A percentile compares a stretch with the other conserved stretches of the same genome.
These are phyloP conservation scores for Rhizoclosmatium globosum DNA, from an alignment of 192 early-diverging fungal genomes.

Conservation along the genomic window DNA sequence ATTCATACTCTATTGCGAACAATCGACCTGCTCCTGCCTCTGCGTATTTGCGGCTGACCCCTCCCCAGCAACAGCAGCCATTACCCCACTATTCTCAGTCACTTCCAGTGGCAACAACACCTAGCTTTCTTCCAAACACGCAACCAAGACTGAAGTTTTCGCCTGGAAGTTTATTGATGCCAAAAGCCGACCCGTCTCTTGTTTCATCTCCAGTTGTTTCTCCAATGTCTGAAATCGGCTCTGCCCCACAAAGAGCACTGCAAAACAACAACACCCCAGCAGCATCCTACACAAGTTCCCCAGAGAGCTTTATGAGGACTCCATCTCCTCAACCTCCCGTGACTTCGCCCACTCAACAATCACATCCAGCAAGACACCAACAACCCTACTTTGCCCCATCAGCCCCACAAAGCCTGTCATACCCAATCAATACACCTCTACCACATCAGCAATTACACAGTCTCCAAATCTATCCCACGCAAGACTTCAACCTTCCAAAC, in stretches of 20 bases:
- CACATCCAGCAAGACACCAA: background rate
- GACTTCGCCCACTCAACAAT: background rate
- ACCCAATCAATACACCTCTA: background rate
- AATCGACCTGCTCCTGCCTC: no score
- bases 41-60: no score
- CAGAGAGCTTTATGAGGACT: background rate
- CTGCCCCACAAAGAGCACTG: no score
- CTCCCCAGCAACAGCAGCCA: no score
- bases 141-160: background rate
- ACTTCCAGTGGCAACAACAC: no score
- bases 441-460: background rate
- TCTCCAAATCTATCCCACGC: no score
- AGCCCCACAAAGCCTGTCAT: background rate
- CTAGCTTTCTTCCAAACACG: background rate
- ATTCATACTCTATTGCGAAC: no score
- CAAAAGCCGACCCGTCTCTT: background rate
- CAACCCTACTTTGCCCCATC: background rate
- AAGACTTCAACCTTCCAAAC: no score
- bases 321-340: background rate
- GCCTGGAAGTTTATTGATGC: background rate
- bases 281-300: background rate
- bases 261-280: background rate
- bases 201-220: background rate
- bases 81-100: no score
- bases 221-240: background rate